phyloP scores from a whole-genome alignment of 148 eudicot genomes.

The Chenopodium album region DNA sequence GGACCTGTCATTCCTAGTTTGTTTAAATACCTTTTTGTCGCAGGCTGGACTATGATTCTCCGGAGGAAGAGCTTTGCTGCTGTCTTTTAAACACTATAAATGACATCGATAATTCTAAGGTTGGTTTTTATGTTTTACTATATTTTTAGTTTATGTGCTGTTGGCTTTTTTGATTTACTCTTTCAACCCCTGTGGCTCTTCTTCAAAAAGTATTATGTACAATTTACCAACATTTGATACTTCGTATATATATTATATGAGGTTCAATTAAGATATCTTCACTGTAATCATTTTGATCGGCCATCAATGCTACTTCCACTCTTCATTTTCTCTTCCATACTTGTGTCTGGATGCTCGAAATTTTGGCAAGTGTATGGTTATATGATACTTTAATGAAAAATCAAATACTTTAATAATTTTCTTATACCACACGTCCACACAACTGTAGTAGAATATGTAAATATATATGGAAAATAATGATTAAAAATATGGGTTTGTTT shows the following conservation, averaged over 20 bases:
- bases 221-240: not conserved
- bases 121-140: not conserved
- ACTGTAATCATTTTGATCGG: not conserved
- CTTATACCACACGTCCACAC: no score
- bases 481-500: no score
- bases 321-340: no score
- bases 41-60: constrained; percentile 27
- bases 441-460: no score
- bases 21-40: not conserved
- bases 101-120: constrained; percentile 19
- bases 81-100: constrained; percentile 22
- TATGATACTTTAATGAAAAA: no score
- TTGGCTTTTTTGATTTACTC: not conserved
- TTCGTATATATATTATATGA: not conserved
- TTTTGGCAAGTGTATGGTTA: no score
- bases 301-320: not conserved
- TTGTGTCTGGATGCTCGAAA: no score
- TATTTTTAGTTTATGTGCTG: not conserved
- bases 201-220: not conserved
- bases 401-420: no score
- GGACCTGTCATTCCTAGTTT: not conserved
- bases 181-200: not conserved
- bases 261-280: not conserved
- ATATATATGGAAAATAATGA: no score
- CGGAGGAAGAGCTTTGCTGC: constrained; percentile 21